A percentile compares a stretch with the other conserved stretches of the same genome.
These are phyloP conservation scores for Nepenthes gracilis DNA, from an alignment of 148 eudicot genomes.

Conservation along the genomic window DNA sequence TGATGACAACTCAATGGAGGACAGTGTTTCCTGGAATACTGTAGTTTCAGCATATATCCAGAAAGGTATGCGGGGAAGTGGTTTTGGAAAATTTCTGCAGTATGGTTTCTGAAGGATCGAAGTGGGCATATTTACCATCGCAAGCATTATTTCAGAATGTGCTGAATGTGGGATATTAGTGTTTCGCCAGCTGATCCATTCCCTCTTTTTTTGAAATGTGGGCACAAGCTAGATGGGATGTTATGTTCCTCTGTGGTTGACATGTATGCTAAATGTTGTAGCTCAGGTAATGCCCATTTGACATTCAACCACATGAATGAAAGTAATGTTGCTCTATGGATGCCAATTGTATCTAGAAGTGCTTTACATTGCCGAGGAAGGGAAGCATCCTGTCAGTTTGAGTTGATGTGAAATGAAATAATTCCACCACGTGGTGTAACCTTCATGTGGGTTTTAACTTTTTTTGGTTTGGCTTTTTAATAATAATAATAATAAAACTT, in stretches of 20 bases:
- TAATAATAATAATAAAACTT: too few species aligned
- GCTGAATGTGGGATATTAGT: conserved; percentile 57
- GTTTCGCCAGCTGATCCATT: conserved; percentile 68
- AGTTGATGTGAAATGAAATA: conserved; percentile 45
- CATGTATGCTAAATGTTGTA: conserved; percentile 85
- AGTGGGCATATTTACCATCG: conserved; percentile 47
- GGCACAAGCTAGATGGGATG: conserved; percentile 38
- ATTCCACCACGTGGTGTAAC: conserved; percentile 60
- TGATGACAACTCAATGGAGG: conserved; percentile 12
- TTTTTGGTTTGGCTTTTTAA: too few species aligned
- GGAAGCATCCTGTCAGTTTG: conserved; percentile 40
- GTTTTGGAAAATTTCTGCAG: conserved; percentile 35
- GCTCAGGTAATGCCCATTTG: conserved; percentile 38
- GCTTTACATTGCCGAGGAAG: conserved; percentile 60
- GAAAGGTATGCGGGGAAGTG: conserved; percentile 46
- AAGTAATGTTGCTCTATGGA: conserved; percentile 59
- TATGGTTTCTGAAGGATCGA: conserved; percentile 39
- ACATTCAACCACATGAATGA: conserved; percentile 26
- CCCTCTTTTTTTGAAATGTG: conserved; percentile 30
- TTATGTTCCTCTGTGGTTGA: conserved; percentile 63
- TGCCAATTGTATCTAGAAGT: conserved; percentile 49
- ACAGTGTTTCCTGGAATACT: conserved; percentile 41
- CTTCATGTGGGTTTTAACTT: conserved; percentile 44
- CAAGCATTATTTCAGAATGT: conserved; percentile 48
- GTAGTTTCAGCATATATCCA: conserved; percentile 57